Evolutionary conservation across 192 early-diverging fungal genomes (phyloP).

Genomic region (Podila horticola): DNA sequence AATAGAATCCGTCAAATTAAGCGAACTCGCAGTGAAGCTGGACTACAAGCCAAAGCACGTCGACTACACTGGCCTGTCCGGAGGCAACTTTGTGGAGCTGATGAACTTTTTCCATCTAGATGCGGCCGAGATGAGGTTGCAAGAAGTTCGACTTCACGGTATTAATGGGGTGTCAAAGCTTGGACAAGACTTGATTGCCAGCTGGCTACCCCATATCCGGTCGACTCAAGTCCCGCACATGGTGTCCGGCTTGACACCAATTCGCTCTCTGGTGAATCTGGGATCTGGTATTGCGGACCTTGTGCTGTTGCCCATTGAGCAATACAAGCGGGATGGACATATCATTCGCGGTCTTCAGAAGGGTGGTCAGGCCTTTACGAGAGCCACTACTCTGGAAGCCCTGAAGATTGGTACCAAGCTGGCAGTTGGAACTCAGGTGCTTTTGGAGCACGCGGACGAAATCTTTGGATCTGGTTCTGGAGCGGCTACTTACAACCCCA

Average conservation of each 20-base stretch:
- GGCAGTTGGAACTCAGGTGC: slow-evolving; percentile 88
- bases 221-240: slow-evolving; percentile 91
- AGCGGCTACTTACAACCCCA: slow-evolving; percentile 41
- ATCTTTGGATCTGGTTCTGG: slow-evolving; percentile 66
- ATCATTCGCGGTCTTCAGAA: slow-evolving; percentile 88
- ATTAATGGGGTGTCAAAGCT: slow-evolving; percentile 76
- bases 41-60: slow-evolving; percentile 98
- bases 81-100: slow-evolving; percentile 82
- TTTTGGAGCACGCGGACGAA: slow-evolving; percentile 91
- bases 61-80: slow-evolving; percentile 75
- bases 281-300: slow-evolving; percentile 93
- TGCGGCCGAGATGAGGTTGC: slow-evolving; percentile 89
- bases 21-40: slow-evolving; percentile 84
- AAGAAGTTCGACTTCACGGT: slow-evolving; percentile 79
- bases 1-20: slow-evolving; percentile 73
- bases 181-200: slow-evolving; percentile 67
- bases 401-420: slow-evolving; percentile 88
- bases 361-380: slow-evolving; percentile 90
- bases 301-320: slow-evolving; percentile 91
- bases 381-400: slow-evolving; percentile 90
- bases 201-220: slow-evolving; percentile 95
- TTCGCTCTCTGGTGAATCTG: slow-evolving; percentile 90
- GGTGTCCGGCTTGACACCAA: slow-evolving; percentile 88
- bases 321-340: slow-evolving; percentile 92
- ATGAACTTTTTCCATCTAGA: slow-evolving; percentile 95